Evolutionary conservation across 345 rosid species (phyloP).

Genomic region (Citrus australasica): DNA sequence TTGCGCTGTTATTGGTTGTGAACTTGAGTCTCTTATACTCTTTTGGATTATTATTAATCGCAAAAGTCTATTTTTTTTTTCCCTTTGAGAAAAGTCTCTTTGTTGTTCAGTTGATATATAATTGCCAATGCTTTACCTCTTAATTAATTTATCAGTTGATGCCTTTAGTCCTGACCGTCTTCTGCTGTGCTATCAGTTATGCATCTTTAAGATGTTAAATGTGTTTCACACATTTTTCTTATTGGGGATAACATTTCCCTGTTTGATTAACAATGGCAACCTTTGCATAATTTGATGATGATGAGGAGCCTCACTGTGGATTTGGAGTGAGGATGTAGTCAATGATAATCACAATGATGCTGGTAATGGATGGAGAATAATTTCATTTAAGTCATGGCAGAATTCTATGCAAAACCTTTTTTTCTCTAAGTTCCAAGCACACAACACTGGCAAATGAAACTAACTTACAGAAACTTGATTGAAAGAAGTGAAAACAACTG

Average conservation of each 20-base stretch:
- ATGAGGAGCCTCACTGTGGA: not conserved
- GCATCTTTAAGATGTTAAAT: not conserved
- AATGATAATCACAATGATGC: not conserved
- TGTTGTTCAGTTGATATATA: not conserved
- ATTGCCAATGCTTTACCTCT: not conserved
- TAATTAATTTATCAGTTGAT: not conserved
- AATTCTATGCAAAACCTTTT: not conserved
- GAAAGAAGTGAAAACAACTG: not conserved
- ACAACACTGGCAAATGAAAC: not conserved
- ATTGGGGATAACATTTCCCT: not conserved
- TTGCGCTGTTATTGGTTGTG: not conserved
- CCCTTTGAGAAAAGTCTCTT: too few species aligned
- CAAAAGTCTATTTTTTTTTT: not conserved
- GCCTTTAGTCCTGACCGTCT: not conserved
- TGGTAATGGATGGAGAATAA: not conserved
- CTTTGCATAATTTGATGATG: not conserved
- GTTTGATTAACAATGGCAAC: not conserved
- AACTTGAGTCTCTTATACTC: not conserved
- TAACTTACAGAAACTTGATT: not conserved
- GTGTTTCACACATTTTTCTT: not conserved
- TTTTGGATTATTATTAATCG: not conserved
- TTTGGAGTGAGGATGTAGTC: not conserved
- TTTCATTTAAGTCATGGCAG: not conserved
- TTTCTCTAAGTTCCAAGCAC: not conserved
- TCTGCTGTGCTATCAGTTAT: not conserved